A percentile compares a stretch with the other conserved stretches of the same genome.
phyloP scores from a whole-genome alignment of 2,329 filamentous ascomycete genomes.

The Colletotrichum sublineola region DNA sequence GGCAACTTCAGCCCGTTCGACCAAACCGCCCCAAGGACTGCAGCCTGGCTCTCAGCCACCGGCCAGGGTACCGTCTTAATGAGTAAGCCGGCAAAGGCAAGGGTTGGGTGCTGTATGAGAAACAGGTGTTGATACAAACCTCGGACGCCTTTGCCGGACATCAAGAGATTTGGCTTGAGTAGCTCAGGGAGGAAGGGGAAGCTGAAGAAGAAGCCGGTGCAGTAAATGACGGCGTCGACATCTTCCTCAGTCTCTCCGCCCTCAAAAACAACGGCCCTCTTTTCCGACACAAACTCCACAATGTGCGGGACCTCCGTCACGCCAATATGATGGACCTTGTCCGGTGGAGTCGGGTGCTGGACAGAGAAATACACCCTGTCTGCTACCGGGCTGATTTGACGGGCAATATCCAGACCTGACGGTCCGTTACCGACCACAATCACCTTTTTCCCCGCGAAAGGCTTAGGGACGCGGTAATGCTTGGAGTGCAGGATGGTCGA shows the following conservation, averaged over 20 bases:
- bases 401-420: slow-evolving; percentile 85
- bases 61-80: slow-evolving; percentile 93
- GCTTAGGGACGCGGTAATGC: slow-evolving; percentile 76
- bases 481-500: slow-evolving; percentile 80
- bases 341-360: slow-evolving; percentile 62
- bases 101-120: slow-evolving; percentile 79
- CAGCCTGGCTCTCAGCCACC: slow-evolving; percentile 81
- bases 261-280: slow-evolving; percentile 73
- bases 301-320: slow-evolving; percentile 71
- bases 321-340: slow-evolving; percentile 59
- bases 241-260: slow-evolving; percentile 72
- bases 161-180: slow-evolving; percentile 67
- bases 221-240: slow-evolving; percentile 81
- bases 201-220: slow-evolving; percentile 85
- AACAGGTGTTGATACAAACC: slow-evolving; percentile 86
- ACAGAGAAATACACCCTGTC: slow-evolving; percentile 75
- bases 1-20: slow-evolving; percentile 78
- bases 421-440: slow-evolving; percentile 87
- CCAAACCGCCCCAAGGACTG: slow-evolving; percentile 83
- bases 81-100: slow-evolving; percentile 82
- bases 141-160: slow-evolving; percentile 76
- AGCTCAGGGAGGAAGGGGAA: slow-evolving; percentile 72
- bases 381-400: slow-evolving; percentile 75
- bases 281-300: slow-evolving; percentile 64
- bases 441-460: slow-evolving; percentile 78